Percentiles rank a stretch among this genome's conserved stretches.
Evolutionary conservation across 2,329 filamentous ascomycete genomes (phyloP).

Genomic region (Colletotrichum caudatum): DNA sequence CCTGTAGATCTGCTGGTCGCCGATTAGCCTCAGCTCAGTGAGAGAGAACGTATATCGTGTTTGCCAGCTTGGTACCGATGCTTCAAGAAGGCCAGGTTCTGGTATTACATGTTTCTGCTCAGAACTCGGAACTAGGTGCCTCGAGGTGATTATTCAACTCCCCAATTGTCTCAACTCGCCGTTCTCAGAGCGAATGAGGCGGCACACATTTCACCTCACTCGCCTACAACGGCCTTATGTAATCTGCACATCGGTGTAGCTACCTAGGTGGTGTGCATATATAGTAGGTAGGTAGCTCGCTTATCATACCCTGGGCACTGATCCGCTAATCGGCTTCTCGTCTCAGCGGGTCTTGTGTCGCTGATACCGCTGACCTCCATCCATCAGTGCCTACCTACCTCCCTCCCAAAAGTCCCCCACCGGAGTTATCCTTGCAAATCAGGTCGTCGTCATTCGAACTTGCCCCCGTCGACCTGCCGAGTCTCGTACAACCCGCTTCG

Average conservation of each 20-base stretch:
- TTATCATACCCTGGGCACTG: constrained; percentile 26
- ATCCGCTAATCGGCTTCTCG: constrained; percentile 23
- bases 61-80: background rate
- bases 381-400: background rate
- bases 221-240: background rate
- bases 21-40: background rate
- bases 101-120: too few species aligned
- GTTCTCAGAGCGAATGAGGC: background rate
- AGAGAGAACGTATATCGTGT: background rate
- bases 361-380: constrained; percentile 25
- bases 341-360: constrained; percentile 26
- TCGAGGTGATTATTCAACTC: background rate
- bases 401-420: constrained; percentile 27
- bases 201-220: background rate
- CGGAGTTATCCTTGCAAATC: constrained; percentile 36
- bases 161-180: background rate
- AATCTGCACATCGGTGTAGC: background rate
- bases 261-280: too few species aligned
- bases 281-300: background rate
- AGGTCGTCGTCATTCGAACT: constrained; percentile 42
- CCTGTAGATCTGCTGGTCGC: background rate
- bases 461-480: constrained; percentile 38
- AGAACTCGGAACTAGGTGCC: background rate
- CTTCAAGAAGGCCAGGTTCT: background rate
- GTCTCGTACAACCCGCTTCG: constrained; percentile 32